phyloP scores from a whole-genome alignment of 2,329 filamentous ascomycete species.

The Cladophialophora psammophila region DNA sequence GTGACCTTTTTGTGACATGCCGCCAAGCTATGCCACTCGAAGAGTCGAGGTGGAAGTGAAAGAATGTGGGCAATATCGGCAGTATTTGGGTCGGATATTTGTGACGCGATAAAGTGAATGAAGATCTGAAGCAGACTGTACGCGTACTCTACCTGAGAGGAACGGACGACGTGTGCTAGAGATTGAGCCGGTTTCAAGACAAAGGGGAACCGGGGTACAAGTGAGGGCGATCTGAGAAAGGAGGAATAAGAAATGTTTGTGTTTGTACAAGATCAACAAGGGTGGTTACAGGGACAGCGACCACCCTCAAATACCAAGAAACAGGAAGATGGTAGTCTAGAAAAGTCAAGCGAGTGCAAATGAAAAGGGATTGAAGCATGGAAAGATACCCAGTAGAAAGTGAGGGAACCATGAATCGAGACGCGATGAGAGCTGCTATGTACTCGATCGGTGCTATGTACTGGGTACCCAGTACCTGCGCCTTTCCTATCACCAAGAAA shows the following conservation, averaged over 20 bases:
- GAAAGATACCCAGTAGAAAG: slow-evolving; percentile 4
- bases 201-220: slow-evolving; percentile 8
- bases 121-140: slow-evolving; percentile 1
- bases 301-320: slow-evolving; percentile 7
- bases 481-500: neutral
- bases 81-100: slow-evolving; percentile 1
- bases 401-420: slow-evolving; percentile 1
- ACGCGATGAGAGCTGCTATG: neutral
- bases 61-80: slow-evolving; percentile 23
- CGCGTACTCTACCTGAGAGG: slow-evolving; percentile 22
- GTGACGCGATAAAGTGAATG: slow-evolving; percentile 9
- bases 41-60: slow-evolving; percentile 21
- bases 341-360: slow-evolving; percentile 16
- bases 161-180: slow-evolving; percentile 13
- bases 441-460: neutral
- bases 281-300: slow-evolving; percentile 7
- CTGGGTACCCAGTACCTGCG: no score
- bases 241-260: neutral
- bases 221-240: slow-evolving; percentile 14
- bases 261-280: slow-evolving; percentile 5
- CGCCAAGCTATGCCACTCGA: slow-evolving; percentile 27
- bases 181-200: slow-evolving; percentile 12
- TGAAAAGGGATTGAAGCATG: slow-evolving; percentile 8
- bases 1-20: slow-evolving; percentile 33
- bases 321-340: neutral